Base-by-base conservation (phyloP, 1,284 basidiomycete species). In the Melanopsichium pennsylvanicum region DNA sequence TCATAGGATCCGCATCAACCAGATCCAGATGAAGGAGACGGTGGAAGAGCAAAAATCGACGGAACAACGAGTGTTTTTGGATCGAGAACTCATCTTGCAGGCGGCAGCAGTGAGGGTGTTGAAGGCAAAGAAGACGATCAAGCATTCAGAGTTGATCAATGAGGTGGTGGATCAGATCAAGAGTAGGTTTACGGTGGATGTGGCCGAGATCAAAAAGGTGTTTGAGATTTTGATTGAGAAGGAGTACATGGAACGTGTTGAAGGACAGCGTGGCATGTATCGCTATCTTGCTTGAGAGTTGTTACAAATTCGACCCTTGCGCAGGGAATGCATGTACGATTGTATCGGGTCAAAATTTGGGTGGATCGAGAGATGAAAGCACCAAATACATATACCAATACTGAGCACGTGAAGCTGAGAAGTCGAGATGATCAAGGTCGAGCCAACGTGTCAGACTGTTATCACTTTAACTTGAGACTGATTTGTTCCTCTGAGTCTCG, bases 21-120 rank as follows among this genome's bases (percentile, higher is more conserved):
- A 93, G 45, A 96, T 98, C 63, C 95, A 97, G 82, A 89, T 90
- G 39, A 93, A 93, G 78, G 90, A 93, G 73, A 89, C 91, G 57
- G 90, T 87, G 27, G 93, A 97, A 79, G 95, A 97, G 83, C 88
- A 89, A 22, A 86, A 87, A 68, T 86, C 88, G 64, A 95, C 92
- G 8, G 90, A 92, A 74, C 86, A 86, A 15, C 86, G 89, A 34
- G 92, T 97, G 35, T 89, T 94, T 59, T 86, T 89, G 31, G 93
- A 97, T 81, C 87, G 95, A 56, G 89, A 90, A 60, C 86, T 89
- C 61, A 88, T 90, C 45, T 84, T 97, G 22, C 93, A 97, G 72
- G 93, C 93, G 0, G 93, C 93, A 6, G 94, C 97, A 68, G 80
- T 81, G 40, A 72, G 80, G 12, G 66, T 81, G 25, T 64, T 81